Conservation (phyloP, 164 flowering plant genomes). For the Dillenia suffruticosa region DNA sequence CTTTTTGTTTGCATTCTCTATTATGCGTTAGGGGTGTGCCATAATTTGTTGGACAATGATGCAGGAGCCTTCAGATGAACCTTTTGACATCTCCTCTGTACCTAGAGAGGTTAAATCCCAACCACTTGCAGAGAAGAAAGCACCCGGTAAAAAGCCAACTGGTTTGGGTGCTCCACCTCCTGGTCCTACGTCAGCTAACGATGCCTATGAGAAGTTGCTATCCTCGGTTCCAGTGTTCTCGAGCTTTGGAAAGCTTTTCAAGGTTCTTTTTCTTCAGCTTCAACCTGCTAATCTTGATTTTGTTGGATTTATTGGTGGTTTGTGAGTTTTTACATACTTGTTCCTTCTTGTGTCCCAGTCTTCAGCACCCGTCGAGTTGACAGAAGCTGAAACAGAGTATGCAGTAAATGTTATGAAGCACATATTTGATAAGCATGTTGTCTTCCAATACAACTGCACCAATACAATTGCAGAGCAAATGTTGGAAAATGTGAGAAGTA, state of each 20-base stretch:
- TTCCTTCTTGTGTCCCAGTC: constrained; percentile 43
- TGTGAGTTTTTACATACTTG: background rate
- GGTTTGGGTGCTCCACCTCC: constrained; percentile 75
- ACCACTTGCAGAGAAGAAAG: constrained; percentile 90
- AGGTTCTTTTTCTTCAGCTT: constrained; percentile 40
- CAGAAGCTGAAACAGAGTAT: constrained; percentile 98
- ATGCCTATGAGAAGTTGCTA: constrained; percentile 81
- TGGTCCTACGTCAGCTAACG: constrained; percentile 59
- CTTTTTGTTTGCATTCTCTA: background rate
- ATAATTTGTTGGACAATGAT: constrained; percentile 13
- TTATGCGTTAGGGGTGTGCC: no score
- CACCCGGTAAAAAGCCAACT: constrained; percentile 84
- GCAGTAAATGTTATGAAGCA: constrained; percentile 97
- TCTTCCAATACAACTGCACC: constrained; percentile 94
- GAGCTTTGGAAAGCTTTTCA: constrained; percentile 84
- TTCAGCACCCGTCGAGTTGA: constrained; percentile 87
- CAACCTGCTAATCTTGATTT: background rate
- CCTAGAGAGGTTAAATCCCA: constrained; percentile 86
- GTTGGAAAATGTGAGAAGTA: constrained; percentile 68
- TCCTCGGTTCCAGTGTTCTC: constrained; percentile 84
- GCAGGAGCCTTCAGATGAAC: constrained; percentile 85
- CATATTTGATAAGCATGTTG: constrained; percentile 83
- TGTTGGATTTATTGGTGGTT: constrained; percentile 1
- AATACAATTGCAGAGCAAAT: constrained; percentile 94
- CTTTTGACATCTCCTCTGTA: constrained; percentile 77